Base-by-base conservation (phyloP, 306 rosid genomes). In the Quercus rubra region DNA sequence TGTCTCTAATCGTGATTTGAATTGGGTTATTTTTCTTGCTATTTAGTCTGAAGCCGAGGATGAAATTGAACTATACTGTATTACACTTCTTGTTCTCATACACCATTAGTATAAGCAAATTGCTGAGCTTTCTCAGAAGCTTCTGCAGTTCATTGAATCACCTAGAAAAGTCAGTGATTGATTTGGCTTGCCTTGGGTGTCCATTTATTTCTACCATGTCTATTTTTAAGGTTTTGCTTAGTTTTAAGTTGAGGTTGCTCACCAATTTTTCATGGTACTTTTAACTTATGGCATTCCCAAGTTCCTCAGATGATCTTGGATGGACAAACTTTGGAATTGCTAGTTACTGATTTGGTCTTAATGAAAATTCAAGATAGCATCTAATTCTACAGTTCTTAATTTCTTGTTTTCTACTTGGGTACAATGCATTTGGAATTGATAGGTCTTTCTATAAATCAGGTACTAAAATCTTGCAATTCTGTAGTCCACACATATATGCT, bases 391-490 rank as follows among this genome's bases (percentile, higher is more conserved):
- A 10, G 11, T 49, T 49, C 54, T 49, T 12, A 49, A 12, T 31
- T 62, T 25, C 38, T 62, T 62, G 28, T 12, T 27, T 59, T 17
- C 28, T 12, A 13, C 25, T 61, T 14, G 28, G 2, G 69, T 62
- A 10, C 9, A 27, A 21, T 55, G 55, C 23, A 41, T 64, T 46
- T 73, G 43, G 41, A 23, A 43, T 21, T 2, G 74, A 69, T n/a
- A 57, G 27, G 30, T 78, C 62, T 79, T 35, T 38, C 58, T 31
- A 46, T 64, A 80, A 63, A 33, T 21, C 72, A 88, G 91, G 91
- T 23, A 83, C 91, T 41, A 86, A 84, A 81, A 82, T 88, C 75
- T 56, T 88, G 85, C 88, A 88, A 46, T 88, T 88, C 82, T 63
- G 91, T 19, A 73, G 21, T 74, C 91, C 89, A 23, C 86, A 83